Base-by-base conservation (phyloP, 345 rosid genomes). In the Geranium rotundifolium region DNA sequence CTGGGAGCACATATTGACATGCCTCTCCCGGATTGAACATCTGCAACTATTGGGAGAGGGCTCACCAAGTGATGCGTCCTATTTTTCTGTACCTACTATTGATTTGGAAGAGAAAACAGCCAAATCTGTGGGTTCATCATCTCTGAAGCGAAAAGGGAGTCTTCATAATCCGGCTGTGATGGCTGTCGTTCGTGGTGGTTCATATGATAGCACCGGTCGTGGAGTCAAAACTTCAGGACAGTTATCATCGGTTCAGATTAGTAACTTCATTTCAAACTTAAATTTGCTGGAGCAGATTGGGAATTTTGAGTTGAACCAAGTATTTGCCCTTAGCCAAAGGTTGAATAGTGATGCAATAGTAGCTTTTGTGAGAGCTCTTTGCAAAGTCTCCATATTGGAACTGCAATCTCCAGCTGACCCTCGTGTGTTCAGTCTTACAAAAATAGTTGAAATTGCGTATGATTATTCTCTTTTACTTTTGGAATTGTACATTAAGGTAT, bases 121-220 rank as follows among this genome's bases (percentile, higher is more conserved):
- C 62, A 92, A 82, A 77, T 56, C 88, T 56, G 65, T 69, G 64
- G 89, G 81, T 39, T 72, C 80, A 66, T 82, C 90, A 64, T 82
- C 89, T 64, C 70, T 85, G 65, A 89, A 85, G 85, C 89, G 70
- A 80, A 92, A 87, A 71, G 98, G 93, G 76, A 72, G 82, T 61
- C 85, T 92, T 64, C 95, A 84, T 77, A 85, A 85, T 82, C 89
- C 95, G 61, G 95, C 96, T 57, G 86, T 92, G 66, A 83, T 89
- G 89, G 98, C 98, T 70, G 91, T 89, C 80, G 96, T 92, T 68
- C 83, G 98, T 71, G 96, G 98, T 63, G 95, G 96, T 67, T 84
- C 98, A 59, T 92, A 92, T 70, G 98, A 92, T 74, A 92, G 96
- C 72, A 77, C 83, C 59, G 63, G 76, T 19, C 75, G 77, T 71